phyloP scores from a whole-genome alignment of 2,329 filamentous ascomycete species.

The Cercospora janseana region DNA sequence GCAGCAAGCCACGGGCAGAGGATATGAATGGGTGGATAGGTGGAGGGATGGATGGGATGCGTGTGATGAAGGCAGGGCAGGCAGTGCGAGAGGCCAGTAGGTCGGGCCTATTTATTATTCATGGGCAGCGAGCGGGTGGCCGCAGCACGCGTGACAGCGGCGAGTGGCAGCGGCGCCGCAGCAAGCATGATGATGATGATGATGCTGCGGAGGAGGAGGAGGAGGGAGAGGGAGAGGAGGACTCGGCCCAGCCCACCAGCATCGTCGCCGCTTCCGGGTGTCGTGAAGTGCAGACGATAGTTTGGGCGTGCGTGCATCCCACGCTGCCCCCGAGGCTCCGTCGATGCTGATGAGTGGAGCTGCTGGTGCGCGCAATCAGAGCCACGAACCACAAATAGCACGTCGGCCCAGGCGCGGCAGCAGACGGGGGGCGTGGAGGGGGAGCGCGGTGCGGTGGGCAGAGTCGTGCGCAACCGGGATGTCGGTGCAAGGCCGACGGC shows the following conservation, averaged over 20 bases:
- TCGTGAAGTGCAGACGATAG: slow-evolving; percentile 1
- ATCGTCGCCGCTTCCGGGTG: not conserved
- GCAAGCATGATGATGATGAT: slow-evolving; percentile 2
- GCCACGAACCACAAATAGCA: slow-evolving; percentile 1
- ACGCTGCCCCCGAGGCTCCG: not conserved
- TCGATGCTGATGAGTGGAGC: not conserved
- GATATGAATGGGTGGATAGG: too few species aligned
- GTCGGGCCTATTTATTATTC: slow-evolving; percentile 13
- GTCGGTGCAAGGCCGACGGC: too few species aligned
- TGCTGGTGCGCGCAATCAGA: not conserved
- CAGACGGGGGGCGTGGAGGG: slow-evolving; percentile 2
- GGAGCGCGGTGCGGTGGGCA: too few species aligned
- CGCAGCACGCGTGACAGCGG: slow-evolving; percentile 1
- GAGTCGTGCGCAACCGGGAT: too few species aligned
- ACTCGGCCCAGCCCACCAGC: too few species aligned
- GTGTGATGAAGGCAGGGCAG: too few species aligned
- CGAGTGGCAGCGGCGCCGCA: not conserved
- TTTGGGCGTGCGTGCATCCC: slow-evolving; percentile 1
- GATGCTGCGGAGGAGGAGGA: too few species aligned
- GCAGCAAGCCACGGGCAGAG: slow-evolving; percentile 20
- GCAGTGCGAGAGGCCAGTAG: slow-evolving; percentile 16
- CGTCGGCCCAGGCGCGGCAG: too few species aligned
- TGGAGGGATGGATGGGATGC: too few species aligned
- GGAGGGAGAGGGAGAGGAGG: too few species aligned
- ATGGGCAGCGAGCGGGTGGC: too few species aligned